Percentiles rank a stretch among this genome's conserved stretches.
These are phyloP conservation scores for Amauroascus niger DNA, from an alignment of 2,329 filamentous ascomycete species.

Conservation along the genomic window DNA sequence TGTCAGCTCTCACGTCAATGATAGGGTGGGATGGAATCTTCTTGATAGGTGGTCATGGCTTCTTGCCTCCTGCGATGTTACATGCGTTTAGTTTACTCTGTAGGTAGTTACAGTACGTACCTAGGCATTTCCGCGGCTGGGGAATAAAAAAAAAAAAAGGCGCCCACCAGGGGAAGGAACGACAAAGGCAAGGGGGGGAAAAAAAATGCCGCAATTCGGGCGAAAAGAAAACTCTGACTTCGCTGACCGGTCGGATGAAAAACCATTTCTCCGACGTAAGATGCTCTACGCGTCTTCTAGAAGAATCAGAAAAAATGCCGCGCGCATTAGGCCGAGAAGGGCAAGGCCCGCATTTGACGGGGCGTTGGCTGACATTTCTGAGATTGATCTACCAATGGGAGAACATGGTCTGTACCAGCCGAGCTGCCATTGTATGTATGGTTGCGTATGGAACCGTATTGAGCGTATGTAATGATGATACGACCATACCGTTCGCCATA, in stretches of 20 bases:
- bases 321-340: background rate
- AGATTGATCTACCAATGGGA: background rate
- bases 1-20: background rate
- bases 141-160: background rate
- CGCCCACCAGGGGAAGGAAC: background rate
- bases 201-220: constrained; percentile 5
- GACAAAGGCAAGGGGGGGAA: background rate
- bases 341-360: background rate
- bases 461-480: background rate
- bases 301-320: background rate
- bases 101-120: too few relatives aligned
- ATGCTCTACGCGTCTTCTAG: constrained; percentile 3
- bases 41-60: background rate
- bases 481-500: background rate
- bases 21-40: background rate
- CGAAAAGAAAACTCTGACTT: background rate
- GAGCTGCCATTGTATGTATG: background rate
- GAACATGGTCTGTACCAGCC: background rate
- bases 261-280: background rate
- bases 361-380: constrained; percentile 1
- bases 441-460: background rate
- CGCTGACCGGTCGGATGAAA: background rate
- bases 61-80: background rate
- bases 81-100: too few relatives aligned
- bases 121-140: constrained; percentile 1